Conservation (phyloP, 108 stramenopile species). For the Cyclotella kingstonii region DNA sequence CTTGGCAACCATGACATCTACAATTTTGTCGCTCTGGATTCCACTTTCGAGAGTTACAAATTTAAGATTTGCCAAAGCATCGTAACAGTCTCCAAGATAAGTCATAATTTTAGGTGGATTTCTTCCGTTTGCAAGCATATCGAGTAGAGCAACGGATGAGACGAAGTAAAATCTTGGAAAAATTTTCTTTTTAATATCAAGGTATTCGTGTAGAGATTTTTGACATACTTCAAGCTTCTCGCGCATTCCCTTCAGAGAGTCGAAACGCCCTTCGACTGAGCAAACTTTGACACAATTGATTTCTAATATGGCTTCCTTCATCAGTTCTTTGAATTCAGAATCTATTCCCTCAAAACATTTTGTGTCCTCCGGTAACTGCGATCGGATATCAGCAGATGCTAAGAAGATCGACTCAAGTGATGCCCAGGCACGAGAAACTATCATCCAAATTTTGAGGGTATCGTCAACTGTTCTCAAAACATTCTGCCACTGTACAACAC, state of each 20-base stretch:
- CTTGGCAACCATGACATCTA: slow-evolving; percentile 81
- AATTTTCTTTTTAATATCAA: slow-evolving; percentile 93
- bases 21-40: slow-evolving; percentile 46
- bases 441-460: slow-evolving; percentile 74
- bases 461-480: slow-evolving; percentile 75
- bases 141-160: slow-evolving; percentile 82
- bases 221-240: slow-evolving; percentile 87
- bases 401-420: slow-evolving; percentile 88
- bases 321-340: slow-evolving; percentile 86
- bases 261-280: slow-evolving; percentile 75
- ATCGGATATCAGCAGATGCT: slow-evolving; percentile 86
- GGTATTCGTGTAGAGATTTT: slow-evolving; percentile 89
- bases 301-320: slow-evolving; percentile 82
- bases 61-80: slow-evolving; percentile 71
- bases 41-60: slow-evolving; percentile 68
- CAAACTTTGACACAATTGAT: slow-evolving; percentile 76
- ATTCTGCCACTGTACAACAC: slow-evolving; percentile 81
- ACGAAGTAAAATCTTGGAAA: slow-evolving; percentile 94
- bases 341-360: slow-evolving; percentile 91
- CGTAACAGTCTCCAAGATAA: slow-evolving; percentile 91
- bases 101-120: slow-evolving; percentile 89
- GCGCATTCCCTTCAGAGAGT: slow-evolving; percentile 73
- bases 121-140: slow-evolving; percentile 90
- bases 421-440: slow-evolving; percentile 78
- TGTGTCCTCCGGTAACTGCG: slow-evolving; percentile 88